Evolutionary conservation across 1,139 yeast genomes (phyloP).

Genomic region (Candida sanyaensis): DNA sequence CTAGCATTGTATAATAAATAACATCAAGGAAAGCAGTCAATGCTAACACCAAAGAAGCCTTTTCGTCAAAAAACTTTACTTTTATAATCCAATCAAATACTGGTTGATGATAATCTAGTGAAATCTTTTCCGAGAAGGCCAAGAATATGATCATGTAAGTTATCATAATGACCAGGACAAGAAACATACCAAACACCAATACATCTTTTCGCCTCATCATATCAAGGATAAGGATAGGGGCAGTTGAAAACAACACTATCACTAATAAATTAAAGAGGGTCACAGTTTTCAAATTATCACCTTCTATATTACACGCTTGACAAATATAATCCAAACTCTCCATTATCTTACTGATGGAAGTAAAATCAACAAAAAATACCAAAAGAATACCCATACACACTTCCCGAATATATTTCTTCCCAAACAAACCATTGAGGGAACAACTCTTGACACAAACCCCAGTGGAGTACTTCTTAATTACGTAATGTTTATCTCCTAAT

Average conservation of each 20-base stretch:
- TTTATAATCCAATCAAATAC: constrained; percentile 13
- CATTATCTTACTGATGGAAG: constrained; percentile 24
- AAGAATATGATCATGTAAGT: constrained; percentile 11
- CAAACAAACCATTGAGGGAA: constrained; percentile 22
- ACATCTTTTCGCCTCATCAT: constrained; percentile 49
- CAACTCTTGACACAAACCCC: constrained; percentile 22
- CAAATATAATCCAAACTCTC: constrained; percentile 29
- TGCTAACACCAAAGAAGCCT: constrained; percentile 45
- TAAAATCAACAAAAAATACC: constrained; percentile 29
- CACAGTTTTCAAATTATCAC: constrained; percentile 17
- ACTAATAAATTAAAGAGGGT: constrained; percentile 25
- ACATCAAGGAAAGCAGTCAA: constrained; percentile 50
- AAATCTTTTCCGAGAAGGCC: constrained; percentile 8
- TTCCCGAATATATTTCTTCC: constrained; percentile 21
- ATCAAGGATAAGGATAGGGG: constrained; percentile 36
- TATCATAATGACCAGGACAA: constrained; percentile 10
- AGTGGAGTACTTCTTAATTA: constrained; percentile 27
- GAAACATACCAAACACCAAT: constrained; percentile 39
- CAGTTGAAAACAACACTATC: constrained; percentile 23
- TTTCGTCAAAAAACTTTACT: constrained; percentile 19
- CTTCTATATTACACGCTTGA: constrained; percentile 29
- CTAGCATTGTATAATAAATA: constrained; percentile 49
- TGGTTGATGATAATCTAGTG: background rate
- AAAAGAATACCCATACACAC: constrained; percentile 24
- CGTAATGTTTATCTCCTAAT: constrained; percentile 25